These are phyloP conservation scores for Ophiosphaerella korrae DNA, from an alignment of 2,329 filamentous ascomycete genomes.

Conservation along the genomic window DNA sequence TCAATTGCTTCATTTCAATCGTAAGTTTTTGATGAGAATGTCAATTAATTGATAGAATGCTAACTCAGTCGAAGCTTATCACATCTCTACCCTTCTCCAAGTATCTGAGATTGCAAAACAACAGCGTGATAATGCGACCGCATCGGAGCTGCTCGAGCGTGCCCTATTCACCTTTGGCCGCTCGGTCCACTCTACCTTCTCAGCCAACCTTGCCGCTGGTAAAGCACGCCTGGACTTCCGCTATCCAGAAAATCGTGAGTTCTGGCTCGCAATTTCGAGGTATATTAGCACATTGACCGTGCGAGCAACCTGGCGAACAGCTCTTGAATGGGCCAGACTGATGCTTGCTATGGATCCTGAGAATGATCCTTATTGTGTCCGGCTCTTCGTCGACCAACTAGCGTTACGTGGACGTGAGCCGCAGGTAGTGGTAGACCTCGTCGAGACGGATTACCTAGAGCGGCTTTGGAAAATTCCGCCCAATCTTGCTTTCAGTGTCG, in stretches of 20 bases:
- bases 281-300: constrained; percentile 85
- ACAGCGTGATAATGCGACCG: constrained; percentile 83
- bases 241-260: constrained; percentile 85
- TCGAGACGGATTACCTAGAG: constrained; percentile 55
- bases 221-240: constrained; percentile 80
- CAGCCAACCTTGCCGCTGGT: constrained; percentile 74
- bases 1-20: constrained; percentile 71
- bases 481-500: constrained; percentile 76
- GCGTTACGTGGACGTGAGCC: constrained; percentile 81
- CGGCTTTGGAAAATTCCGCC: constrained; percentile 61
- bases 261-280: constrained; percentile 88
- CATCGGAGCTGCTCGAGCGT: constrained; percentile 85
- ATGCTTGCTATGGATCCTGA: constrained; percentile 74
- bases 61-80: constrained; percentile 67
- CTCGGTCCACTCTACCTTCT: constrained; percentile 81
- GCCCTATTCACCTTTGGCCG: constrained; percentile 94
- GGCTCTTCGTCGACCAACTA: constrained; percentile 80
- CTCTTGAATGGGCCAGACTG: constrained; percentile 91
- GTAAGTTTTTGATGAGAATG: constrained; percentile 34
- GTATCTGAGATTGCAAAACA: constrained; percentile 92
- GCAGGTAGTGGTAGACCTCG: constrained; percentile 75
- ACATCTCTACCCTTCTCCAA: constrained; percentile 91
- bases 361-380: constrained; percentile 81
- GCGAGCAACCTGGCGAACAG: constrained; percentile 92
- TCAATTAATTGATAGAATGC: not conserved